Evolutionary conservation across 1,139 yeast genomes (phyloP).

Genomic region (Scheffersomyces stambukii): DNA sequence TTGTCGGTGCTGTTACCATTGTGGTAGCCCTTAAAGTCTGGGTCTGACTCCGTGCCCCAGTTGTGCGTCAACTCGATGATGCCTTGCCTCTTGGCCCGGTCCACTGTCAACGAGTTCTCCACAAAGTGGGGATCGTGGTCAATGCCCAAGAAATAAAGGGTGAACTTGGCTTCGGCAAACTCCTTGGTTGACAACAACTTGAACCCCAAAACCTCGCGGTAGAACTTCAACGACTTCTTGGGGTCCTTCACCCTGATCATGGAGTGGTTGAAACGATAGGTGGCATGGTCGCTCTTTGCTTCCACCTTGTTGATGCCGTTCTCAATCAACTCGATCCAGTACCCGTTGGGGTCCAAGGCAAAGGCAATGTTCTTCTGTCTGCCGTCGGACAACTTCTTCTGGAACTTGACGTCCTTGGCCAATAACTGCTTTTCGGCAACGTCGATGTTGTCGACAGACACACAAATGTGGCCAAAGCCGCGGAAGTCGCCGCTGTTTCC

Average conservation of each 20-base stretch:
- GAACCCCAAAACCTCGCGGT: slow-evolving; percentile 77
- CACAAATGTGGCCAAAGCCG: slow-evolving; percentile 93
- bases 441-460: slow-evolving; percentile 77
- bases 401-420: slow-evolving; percentile 63
- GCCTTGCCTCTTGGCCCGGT: slow-evolving; percentile 52
- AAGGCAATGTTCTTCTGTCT: slow-evolving; percentile 92
- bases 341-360: slow-evolving; percentile 91
- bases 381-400: slow-evolving; percentile 83
- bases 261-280: slow-evolving; percentile 76
- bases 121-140: slow-evolving; percentile 35
- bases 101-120: slow-evolving; percentile 28
- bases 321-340: slow-evolving; percentile 90
- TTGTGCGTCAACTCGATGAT: slow-evolving; percentile 87
- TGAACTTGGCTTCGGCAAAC: slow-evolving; percentile 69
- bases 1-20: slow-evolving; percentile 62
- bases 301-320: slow-evolving; percentile 45
- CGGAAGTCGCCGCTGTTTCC: slow-evolving; percentile 83
- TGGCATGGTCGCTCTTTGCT: slow-evolving; percentile 32
- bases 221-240: slow-evolving; percentile 66
- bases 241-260: slow-evolving; percentile 94
- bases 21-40: slow-evolving; percentile 68
- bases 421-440: slow-evolving; percentile 56
- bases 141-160: slow-evolving; percentile 81
- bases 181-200: slow-evolving; percentile 55
- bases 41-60: slow-evolving; percentile 88